Percentiles rank a stretch among this genome's conserved stretches.
These are phyloP conservation scores for Cordyceps fumosorosea DNA, from an alignment of 2,329 filamentous ascomycete genomes.

Conservation along the genomic window DNA sequence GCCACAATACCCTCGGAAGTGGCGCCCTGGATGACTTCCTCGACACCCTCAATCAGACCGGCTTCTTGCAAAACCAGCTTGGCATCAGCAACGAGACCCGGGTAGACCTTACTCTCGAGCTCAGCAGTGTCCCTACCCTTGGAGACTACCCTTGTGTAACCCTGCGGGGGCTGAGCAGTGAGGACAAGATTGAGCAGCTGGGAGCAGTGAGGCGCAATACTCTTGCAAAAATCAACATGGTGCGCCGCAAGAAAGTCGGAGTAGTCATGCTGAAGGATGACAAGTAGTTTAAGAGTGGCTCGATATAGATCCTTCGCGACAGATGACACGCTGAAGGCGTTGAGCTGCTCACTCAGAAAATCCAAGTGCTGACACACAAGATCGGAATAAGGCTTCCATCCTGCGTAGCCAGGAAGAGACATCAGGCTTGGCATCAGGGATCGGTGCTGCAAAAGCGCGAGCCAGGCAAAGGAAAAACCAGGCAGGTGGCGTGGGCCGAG, in stretches of 20 bases:
- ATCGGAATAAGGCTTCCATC: slow-evolving; percentile 71
- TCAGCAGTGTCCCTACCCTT: slow-evolving; percentile 50
- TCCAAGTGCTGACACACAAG: slow-evolving; percentile 66
- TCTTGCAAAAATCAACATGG: slow-evolving; percentile 73
- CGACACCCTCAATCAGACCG: slow-evolving; percentile 53
- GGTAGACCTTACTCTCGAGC: slow-evolving; percentile 66
- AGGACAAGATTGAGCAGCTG: slow-evolving; percentile 87
- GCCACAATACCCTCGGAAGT: slow-evolving; percentile 67
- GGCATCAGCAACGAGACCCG: slow-evolving; percentile 59
- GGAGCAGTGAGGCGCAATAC: slow-evolving; percentile 74
- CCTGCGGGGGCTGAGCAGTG: slow-evolving; percentile 67
- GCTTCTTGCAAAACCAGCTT: slow-evolving; percentile 44
- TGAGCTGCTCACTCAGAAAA: slow-evolving; percentile 74
- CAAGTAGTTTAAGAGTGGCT: slow-evolving; percentile 71
- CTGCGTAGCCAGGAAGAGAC: slow-evolving; percentile 56
- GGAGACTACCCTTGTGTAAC: slow-evolving; percentile 63
- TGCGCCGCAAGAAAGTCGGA: slow-evolving; percentile 88
- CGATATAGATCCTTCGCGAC: slow-evolving; percentile 79
- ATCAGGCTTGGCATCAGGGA: slow-evolving; percentile 77
- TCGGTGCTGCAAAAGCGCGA: slow-evolving; percentile 75
- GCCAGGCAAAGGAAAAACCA: slow-evolving; percentile 80
- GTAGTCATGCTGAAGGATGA: slow-evolving; percentile 88
- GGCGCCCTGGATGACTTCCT: slow-evolving; percentile 53
- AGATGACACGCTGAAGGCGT: slow-evolving; percentile 60
- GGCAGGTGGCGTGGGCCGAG: slow-evolving; percentile 73